Base-by-base conservation (phyloP, 2,329 filamentous ascomycete species). In the Chaetomium olivaceum region DNA sequence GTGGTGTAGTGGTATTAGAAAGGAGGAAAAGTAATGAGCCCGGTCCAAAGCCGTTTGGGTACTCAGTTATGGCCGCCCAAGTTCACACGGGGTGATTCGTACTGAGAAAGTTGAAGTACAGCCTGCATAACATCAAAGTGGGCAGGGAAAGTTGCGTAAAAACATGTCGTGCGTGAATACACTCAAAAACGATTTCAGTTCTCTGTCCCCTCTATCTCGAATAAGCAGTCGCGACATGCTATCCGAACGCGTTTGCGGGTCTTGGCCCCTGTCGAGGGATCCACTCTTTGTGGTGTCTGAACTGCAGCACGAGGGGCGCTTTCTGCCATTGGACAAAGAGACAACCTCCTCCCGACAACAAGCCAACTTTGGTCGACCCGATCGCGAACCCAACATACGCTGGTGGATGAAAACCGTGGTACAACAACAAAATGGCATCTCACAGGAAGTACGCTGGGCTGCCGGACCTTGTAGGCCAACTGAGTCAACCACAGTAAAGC, bases 401-500 rank as follows among this genome's bases (percentile, higher is more conserved):
- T 33, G 9, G 51, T 54, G 60, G 25, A 58, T 31, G 27, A 60
- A 48, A 63, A 36, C 25, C 69, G 25, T 23, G 14, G 14, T 19
- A 31, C 31, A 39, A 19, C 58, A 58, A 48, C 52, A 61, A 43
- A 62, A 93, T 93, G 90, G 86, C 91, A 43, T 83, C 91, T 68
- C 91, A 89, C 75, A 87, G 89, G 74, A 95, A 95, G 82, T 95
- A 94, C 76, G 91, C 91, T 59, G 89, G 88, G 64, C 80, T 95
- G 69, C 91, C 91, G 64, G 91, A 94, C 76, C 80, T 95, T 77
- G 91, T 93, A 80, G 69, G 77, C 68, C 7, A 8, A 11, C 36
- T 12, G 14, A 25, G 6, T 11, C 23, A 19, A 21, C 8, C 14
- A 25, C n/a, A 39, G 14, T 58, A 56, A 62, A 33, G 62, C 54